These are phyloP conservation scores for Durusdinium trenchii DNA, from an alignment of 73 alveolate genomes.

Conservation along the genomic window DNA sequence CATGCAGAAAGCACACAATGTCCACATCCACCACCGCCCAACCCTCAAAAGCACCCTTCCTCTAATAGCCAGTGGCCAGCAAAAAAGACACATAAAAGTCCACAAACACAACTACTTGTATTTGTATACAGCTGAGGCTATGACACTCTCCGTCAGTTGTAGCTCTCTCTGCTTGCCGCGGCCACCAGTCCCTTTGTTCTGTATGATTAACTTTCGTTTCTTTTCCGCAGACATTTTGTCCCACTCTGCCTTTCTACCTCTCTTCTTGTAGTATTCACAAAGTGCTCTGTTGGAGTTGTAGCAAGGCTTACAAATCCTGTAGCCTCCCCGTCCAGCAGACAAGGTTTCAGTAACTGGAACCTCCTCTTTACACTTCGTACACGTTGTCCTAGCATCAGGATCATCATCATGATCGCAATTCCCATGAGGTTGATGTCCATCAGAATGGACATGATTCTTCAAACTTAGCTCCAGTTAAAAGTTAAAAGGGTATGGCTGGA, in stretches of 20 bases:
- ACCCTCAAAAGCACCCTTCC: no score
- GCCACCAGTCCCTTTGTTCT: background rate
- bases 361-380: background rate
- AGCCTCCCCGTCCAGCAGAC: background rate
- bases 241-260: background rate
- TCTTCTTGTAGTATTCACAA: background rate
- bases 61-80: no score
- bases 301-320: background rate
- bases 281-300: background rate
- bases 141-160: background rate
- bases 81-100: background rate
- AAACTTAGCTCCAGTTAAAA: no score
- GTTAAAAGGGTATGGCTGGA: no score
- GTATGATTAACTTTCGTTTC: background rate
- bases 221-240: background rate
- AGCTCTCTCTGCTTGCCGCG: background rate
- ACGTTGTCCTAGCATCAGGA: no score
- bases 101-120: background rate
- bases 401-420: no score
- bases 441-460: no score
- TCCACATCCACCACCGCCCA: no score
- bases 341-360: background rate
- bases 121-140: background rate
- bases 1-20: no score
- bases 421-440: no score